These are phyloP conservation scores for Verticillium nubilum DNA, from an alignment of 2,329 filamentous ascomycete genomes.

Conservation along the genomic window DNA sequence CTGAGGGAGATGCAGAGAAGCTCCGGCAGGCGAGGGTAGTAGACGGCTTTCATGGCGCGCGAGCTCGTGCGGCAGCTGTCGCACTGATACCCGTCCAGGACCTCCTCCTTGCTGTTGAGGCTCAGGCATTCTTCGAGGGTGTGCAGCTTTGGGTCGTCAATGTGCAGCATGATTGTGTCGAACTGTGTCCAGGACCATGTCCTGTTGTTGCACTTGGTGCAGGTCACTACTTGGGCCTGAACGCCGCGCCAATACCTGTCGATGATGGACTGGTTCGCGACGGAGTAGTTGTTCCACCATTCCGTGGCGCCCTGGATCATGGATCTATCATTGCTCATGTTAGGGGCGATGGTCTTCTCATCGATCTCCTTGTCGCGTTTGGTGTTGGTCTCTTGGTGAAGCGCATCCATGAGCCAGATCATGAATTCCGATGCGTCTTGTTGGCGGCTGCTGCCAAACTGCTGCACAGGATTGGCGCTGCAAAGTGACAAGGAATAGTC, in stretches of 20 bases:
- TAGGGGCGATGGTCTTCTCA: conserved; percentile 14
- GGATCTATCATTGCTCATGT: conserved; percentile 24
- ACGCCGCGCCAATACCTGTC: conserved; percentile 76
- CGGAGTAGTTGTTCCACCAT: conserved; percentile 69
- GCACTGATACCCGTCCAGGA: conserved; percentile 65
- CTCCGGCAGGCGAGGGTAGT: conserved; percentile 72
- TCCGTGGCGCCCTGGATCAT: conserved; percentile 56
- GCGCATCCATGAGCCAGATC: conserved; percentile 71
- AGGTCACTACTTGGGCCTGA: conserved; percentile 66
- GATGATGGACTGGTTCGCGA: conserved; percentile 68
- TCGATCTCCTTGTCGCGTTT: conserved; percentile 24
- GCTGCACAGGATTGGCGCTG: conserved; percentile 20
- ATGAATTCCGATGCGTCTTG: conserved; percentile 93
- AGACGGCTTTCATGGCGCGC: conserved; percentile 64
- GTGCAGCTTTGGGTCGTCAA: conserved; percentile 19
- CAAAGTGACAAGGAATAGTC: conserved; percentile 41
- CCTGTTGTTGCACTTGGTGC: conserved; percentile 51
- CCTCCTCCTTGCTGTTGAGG: conserved; percentile 64
- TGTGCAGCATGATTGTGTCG: conserved; percentile 48
- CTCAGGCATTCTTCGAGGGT: conserved; percentile 58
- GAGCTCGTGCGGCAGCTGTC: conserved; percentile 66
- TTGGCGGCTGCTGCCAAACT: conserved; percentile 70
- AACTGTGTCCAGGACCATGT: conserved; percentile 37
- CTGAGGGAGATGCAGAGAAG: conserved; percentile 76
- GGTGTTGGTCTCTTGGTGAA: conserved; percentile 81